These are phyloP conservation scores for Simmondsia chinensis DNA, from an alignment of 148 eudicot genomes.

Conservation along the genomic window DNA sequence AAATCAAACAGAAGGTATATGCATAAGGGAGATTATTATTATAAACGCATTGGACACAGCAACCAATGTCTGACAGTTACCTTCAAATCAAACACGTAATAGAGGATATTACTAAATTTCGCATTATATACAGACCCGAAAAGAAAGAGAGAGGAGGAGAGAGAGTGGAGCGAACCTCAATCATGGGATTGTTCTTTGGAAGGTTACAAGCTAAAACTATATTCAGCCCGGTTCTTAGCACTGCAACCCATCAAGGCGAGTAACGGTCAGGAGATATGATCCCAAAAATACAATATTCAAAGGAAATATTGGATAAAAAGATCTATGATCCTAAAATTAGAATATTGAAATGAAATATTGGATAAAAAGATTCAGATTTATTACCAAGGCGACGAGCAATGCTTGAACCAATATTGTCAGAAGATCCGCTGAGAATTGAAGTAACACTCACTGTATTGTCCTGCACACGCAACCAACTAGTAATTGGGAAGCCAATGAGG, in stretches of 20 bases:
- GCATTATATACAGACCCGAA: no score
- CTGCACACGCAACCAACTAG: constrained; percentile 23
- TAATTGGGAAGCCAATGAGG: no score
- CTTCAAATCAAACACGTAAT: no score
- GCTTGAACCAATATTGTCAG: constrained; percentile 87
- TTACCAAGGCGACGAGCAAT: constrained; percentile 83
- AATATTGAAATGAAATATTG: neutral
- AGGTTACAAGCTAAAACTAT: constrained; percentile 69
- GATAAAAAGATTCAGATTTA: neutral
- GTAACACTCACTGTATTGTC: constrained; percentile 60
- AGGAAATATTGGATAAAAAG: neutral
- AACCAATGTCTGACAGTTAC: no score
- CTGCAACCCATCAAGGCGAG: constrained; percentile 25
- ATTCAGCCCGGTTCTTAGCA: constrained; percentile 71
- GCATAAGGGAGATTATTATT: no score
- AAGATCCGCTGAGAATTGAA: constrained; percentile 58
- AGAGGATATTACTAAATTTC: no score
- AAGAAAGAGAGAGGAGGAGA: neutral
- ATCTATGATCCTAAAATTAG: no score
- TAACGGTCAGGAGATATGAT: constrained; percentile 1
- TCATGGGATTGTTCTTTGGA: constrained; percentile 63
- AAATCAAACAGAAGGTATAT: no score
- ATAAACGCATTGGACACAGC: no score
- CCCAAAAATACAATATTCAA: no score
- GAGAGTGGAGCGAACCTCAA: constrained; percentile 54